Evolutionary conservation across 495 filamentous ascomycete species (phyloP).

Genomic region (Talaromyces borbonicus): DNA sequence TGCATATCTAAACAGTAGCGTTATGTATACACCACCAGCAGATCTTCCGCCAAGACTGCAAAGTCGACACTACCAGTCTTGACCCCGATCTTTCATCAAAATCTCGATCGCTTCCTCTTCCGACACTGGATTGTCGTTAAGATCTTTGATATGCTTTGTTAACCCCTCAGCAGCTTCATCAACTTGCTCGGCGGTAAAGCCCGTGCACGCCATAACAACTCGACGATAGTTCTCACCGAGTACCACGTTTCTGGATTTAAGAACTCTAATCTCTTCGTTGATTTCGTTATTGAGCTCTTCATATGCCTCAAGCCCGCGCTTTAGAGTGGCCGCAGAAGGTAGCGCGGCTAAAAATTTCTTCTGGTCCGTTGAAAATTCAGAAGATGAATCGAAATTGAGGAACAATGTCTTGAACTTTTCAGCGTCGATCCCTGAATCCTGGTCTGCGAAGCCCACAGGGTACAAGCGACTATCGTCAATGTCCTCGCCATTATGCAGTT

Average conservation of each 20-base stretch:
- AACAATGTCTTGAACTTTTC: slow-evolving; percentile 28
- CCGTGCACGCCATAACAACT: slow-evolving; percentile 41
- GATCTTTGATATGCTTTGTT: slow-evolving; percentile 37
- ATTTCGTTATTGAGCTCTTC: slow-evolving; percentile 25
- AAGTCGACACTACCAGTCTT: slow-evolving; percentile 32
- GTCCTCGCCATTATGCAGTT: slow-evolving; percentile 19
- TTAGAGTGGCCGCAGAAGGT: slow-evolving; percentile 19
- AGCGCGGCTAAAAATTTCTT: slow-evolving; percentile 23
- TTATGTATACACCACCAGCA: no score
- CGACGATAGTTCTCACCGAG: slow-evolving; percentile 38
- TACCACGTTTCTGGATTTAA: slow-evolving; percentile 36
- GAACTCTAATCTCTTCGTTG: slow-evolving; percentile 25
- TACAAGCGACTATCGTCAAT: slow-evolving; percentile 22
- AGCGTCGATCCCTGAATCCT: slow-evolving; percentile 37
- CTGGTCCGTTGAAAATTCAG: slow-evolving; percentile 31
- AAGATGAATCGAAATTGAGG: slow-evolving; percentile 24
- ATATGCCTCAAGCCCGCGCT: slow-evolving; percentile 24
- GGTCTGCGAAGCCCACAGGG: slow-evolving; percentile 44
- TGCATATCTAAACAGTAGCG: no score
- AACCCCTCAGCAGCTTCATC: slow-evolving; percentile 38
- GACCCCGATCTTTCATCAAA: slow-evolving; percentile 38
- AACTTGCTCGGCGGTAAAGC: slow-evolving; percentile 36
- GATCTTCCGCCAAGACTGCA: neutral
- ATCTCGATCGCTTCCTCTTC: slow-evolving; percentile 41
- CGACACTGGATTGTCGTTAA: slow-evolving; percentile 38